phyloP scores from a whole-genome alignment of 2,329 filamentous ascomycete species.

The Aaosphaeria pasadenensis region DNA sequence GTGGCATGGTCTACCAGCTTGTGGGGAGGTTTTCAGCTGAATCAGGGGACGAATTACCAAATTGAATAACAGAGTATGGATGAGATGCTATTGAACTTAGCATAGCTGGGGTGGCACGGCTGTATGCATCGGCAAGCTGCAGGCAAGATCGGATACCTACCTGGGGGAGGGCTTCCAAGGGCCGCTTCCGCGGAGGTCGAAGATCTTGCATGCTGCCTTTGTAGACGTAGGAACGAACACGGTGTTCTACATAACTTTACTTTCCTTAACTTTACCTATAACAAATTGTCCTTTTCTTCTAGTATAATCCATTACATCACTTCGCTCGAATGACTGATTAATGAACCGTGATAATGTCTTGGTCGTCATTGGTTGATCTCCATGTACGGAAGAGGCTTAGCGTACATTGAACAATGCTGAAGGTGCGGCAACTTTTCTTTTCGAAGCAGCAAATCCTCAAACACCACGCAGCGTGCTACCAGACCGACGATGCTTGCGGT shows the following conservation, averaged over 20 bases:
- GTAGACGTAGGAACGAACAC: constrained; percentile 10
- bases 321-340: no score
- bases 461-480: constrained; percentile 1
- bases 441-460: constrained; percentile 1
- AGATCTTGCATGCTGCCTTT: constrained; percentile 22
- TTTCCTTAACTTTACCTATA: constrained; percentile 10
- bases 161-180: constrained; percentile 7
- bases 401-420: constrained; percentile 1
- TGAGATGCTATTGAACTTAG: neutral
- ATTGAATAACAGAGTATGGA: constrained; percentile 19
- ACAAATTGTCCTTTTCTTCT: neutral
- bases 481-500: constrained; percentile 27
- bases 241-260: constrained; percentile 6
- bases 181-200: constrained; percentile 28
- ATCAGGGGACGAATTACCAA: constrained; percentile 36
- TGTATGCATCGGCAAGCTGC: constrained; percentile 20
- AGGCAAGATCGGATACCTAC: constrained; percentile 10
- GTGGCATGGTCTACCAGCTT: constrained; percentile 39
- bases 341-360: no score
- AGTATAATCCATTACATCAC: neutral
- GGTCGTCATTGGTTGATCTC: no score
- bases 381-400: neutral
- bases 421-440: constrained; percentile 26
- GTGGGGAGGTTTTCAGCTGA: constrained; percentile 38
- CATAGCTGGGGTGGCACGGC: constrained; percentile 7